These are phyloP conservation scores for Neurospora crassa DNA, from an alignment of 2,329 filamentous ascomycete species.

Conservation along the genomic window DNA sequence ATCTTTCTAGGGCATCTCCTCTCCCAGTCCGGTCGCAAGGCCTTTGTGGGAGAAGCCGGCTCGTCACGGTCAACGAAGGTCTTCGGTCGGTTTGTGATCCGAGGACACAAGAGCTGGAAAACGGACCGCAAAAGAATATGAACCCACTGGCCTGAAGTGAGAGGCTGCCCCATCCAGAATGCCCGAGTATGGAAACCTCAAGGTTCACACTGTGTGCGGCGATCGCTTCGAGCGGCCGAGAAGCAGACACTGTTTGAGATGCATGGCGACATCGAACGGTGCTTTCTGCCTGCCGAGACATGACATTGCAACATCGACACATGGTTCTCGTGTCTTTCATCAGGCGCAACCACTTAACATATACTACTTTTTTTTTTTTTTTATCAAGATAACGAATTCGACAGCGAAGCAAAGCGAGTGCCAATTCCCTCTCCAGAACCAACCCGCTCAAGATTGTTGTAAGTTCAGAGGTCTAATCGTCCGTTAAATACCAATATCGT, in stretches of 20 bases:
- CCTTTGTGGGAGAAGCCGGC: not conserved
- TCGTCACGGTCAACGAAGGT: not conserved
- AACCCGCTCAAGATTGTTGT: not conserved
- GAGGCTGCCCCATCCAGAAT: not conserved
- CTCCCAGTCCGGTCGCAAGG: not conserved
- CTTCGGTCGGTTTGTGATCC: not conserved
- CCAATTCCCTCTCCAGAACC: not conserved
- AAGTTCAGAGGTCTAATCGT: not conserved
- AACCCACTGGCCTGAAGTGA: not conserved
- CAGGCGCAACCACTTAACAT: not conserved
- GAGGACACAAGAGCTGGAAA: not conserved
- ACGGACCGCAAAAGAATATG: not conserved
- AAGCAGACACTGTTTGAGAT: not conserved
- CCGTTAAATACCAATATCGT: not conserved
- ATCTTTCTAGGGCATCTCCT: not conserved
- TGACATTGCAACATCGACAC: not conserved
- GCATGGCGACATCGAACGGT: not conserved
- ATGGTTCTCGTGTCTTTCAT: not conserved
- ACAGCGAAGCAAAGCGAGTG: not conserved
- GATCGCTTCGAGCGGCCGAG: not conserved
- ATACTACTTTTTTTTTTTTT: not conserved
- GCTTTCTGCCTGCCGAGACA: not conserved
- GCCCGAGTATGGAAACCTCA: not conserved
- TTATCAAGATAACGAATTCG: not conserved
- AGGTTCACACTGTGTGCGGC: not conserved